Percentiles rank a stretch among this genome's conserved stretches.
These are phyloP conservation scores for Leishmania gerbilli DNA, from an alignment of 208 protist species.

Conservation along the genomic window DNA sequence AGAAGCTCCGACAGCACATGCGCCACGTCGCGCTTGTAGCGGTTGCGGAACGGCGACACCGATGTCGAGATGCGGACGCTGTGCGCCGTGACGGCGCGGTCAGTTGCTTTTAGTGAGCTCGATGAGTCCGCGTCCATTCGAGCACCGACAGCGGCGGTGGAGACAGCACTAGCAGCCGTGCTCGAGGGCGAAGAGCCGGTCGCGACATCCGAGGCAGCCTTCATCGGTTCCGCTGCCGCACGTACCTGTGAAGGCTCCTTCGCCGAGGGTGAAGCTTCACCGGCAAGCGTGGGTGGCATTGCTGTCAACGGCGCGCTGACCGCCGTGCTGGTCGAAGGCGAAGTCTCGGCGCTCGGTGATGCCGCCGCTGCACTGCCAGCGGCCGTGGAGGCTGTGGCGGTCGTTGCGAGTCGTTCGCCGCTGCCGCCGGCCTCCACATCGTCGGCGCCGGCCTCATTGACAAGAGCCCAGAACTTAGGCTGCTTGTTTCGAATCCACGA, in stretches of 20 bases:
- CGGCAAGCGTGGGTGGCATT: neutral
- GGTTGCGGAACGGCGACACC: slow-evolving; percentile 43
- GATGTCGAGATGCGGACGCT: slow-evolving; percentile 18
- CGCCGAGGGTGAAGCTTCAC: neutral
- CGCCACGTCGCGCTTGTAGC: slow-evolving; percentile 57
- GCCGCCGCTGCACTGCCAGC: neutral
- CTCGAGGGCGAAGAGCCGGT: neutral
- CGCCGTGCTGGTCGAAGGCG: neutral
- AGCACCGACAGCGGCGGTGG: neutral
- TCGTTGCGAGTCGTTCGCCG: neutral
- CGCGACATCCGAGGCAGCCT: neutral
- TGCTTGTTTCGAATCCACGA: slow-evolving; percentile 46
- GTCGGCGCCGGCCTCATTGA: slow-evolving; percentile 17
- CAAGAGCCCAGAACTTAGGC: slow-evolving; percentile 42
- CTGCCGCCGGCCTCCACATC: neutral
- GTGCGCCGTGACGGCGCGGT: neutral
- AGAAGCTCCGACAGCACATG: slow-evolving; percentile 51
- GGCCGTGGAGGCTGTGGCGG: neutral
- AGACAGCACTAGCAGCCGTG: neutral
- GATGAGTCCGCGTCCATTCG: neutral
- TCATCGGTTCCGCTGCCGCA: neutral
- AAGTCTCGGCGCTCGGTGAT: neutral
- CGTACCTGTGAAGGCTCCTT: neutral
- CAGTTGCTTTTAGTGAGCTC: neutral
- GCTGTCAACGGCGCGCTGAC: neutral